Evolutionary conservation across 1,284 basidiomycete genomes (phyloP), one percentile per base, ranked within the genome.

Genomic region (Phenoliferia sp.): DNA sequence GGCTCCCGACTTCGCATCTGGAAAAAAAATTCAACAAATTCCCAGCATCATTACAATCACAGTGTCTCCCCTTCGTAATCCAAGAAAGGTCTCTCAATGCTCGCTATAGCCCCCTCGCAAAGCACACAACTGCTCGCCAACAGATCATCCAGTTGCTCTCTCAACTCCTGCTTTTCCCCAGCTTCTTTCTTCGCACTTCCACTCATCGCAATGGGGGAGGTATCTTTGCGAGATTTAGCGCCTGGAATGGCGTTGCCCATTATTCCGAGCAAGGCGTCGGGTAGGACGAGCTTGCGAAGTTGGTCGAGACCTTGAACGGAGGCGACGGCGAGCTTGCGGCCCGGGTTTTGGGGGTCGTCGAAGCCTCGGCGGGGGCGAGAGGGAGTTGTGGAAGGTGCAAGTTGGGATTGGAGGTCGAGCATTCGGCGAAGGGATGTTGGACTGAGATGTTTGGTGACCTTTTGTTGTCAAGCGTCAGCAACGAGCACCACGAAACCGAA

Each of bases 401-500:
- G 82, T 79, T 93, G 89, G 62, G 84, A 88, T 76, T 97, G 94
- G 34, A 97, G 80, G 26, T 87, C 82, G 54, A 96, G 81, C 74
- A 97, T 91, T 61, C 90, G 86, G 44, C 93, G 87, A 5, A 97
- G 83, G 0, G 88, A 84, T 68, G 87, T 83, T 3, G 92, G 83
- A 15, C 94, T 89, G 22, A 95, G 82, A 79, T 90, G 92, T 73
- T 94, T 91, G 78, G 92, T 96, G 34, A 88, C 91, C 93, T 96
- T 65, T 3, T 48, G 54, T 17, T 26, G 57, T 28, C 48, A 19
- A 5, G 33, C 16, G 12, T 19, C 28, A 61, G 50, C 19, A 22
- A n/a, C 35, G 5, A 32, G 56, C 5, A n/a, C n/a, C n/a, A n/a
- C n/a, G n/a, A n/a, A n/a, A n/a, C n/a, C n/a, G n/a, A n/a, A n/a